Conservation (phyloP, 257 asterid genomes). For the Mentha longifolia region DNA sequence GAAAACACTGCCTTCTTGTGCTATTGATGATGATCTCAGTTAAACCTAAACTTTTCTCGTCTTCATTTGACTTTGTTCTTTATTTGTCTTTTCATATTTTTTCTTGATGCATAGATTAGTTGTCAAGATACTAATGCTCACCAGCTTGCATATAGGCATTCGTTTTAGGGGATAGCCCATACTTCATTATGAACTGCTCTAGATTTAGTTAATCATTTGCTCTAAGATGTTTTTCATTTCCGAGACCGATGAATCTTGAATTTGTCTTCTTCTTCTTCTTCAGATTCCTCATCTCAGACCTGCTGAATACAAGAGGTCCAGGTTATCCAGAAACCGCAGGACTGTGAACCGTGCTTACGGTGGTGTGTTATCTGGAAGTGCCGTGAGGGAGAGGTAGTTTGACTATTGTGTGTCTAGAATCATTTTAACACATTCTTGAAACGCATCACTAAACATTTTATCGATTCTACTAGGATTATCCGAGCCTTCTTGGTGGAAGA, state of each 20-base stretch:
- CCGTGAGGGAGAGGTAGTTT: constrained; percentile 67
- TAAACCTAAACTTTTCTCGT: background rate
- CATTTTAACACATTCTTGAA: background rate
- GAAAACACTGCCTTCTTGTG: background rate
- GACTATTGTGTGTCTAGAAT: background rate
- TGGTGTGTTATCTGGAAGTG: constrained; percentile 69
- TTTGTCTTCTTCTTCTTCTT: constrained; percentile 15
- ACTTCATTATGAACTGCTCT: constrained; percentile 12
- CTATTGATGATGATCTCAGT: background rate
- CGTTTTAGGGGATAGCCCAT: too few relatives aligned
- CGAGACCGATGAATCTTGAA: background rate
- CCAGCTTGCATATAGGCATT: background rate
- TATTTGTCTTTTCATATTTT: background rate
- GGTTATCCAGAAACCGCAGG: constrained; percentile 70
- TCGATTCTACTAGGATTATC: constrained; percentile 48
- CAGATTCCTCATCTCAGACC: constrained; percentile 83
- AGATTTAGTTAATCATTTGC: background rate
- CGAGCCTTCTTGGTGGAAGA: constrained; percentile 81
- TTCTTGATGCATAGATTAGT: background rate
- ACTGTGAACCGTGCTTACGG: constrained; percentile 81
- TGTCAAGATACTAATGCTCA: background rate
- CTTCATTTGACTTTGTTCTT: background rate
- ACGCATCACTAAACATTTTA: background rate
- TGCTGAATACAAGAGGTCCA: constrained; percentile 76
- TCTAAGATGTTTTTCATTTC: background rate